Conservation (phyloP, 768 basidiomycete species). For the Sistotremastrum suecicum region DNA sequence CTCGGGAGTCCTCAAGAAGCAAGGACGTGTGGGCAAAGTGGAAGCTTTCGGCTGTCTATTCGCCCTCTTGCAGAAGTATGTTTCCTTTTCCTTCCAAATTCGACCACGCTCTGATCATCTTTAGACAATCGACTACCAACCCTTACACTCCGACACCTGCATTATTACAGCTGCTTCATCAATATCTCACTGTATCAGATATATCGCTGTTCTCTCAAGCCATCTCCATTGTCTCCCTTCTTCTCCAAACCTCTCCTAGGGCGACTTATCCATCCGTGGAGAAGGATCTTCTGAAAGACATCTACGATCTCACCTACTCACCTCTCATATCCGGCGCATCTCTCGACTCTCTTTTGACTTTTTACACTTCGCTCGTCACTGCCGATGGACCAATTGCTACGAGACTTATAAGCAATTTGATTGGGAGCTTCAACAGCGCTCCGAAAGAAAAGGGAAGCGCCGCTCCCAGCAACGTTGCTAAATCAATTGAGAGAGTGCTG, state of each 20-base stretch:
- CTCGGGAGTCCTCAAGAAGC: constrained; percentile 60
- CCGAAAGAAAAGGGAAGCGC: constrained; percentile 33
- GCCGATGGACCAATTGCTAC: constrained; percentile 76
- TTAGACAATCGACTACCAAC: constrained; percentile 30
- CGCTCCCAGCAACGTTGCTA: constrained; percentile 58
- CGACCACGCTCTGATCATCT: background rate
- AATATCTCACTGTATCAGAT: constrained; percentile 62
- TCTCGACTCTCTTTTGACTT: constrained; percentile 68
- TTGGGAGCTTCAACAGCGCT: constrained; percentile 50
- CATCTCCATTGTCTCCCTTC: constrained; percentile 46
- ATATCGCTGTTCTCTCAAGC: constrained; percentile 68
- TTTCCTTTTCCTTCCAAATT: background rate
- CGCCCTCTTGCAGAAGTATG: constrained; percentile 53
- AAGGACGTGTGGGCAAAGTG: constrained; percentile 61
- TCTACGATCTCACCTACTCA: constrained; percentile 63
- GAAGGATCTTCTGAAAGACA: constrained; percentile 44
- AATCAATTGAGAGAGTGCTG: constrained; percentile 75
- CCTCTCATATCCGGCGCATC: constrained; percentile 64
- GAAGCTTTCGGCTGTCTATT: constrained; percentile 72
- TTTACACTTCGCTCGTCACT: constrained; percentile 70
- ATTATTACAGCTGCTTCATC: constrained; percentile 60
- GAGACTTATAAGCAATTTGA: constrained; percentile 66
- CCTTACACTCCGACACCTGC: constrained; percentile 45
- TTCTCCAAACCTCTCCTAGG: constrained; percentile 52
- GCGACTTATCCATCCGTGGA: constrained; percentile 68